Conservation (phyloP, 2,329 filamentous ascomycete species). For the Hypoxylon sp. region DNA sequence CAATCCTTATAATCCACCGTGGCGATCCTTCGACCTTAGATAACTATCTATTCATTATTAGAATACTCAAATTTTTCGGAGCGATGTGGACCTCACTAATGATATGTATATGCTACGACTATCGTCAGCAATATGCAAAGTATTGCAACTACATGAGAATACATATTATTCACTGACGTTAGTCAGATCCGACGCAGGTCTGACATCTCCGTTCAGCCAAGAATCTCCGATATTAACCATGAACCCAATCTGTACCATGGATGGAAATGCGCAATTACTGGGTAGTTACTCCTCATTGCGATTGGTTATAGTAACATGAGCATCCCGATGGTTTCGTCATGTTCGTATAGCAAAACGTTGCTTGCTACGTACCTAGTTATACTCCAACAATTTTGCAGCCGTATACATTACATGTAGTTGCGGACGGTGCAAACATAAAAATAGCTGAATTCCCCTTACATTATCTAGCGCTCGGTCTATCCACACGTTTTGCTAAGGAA, state of each 20-base stretch:
- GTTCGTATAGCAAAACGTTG: slow-evolving; percentile 1
- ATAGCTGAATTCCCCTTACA: neutral
- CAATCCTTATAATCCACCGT: neutral
- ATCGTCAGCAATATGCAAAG: slow-evolving; percentile 15
- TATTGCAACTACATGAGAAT: slow-evolving; percentile 21
- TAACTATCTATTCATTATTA: neutral
- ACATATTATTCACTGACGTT: slow-evolving; percentile 12
- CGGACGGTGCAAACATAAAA: neutral
- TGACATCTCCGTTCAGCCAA: slow-evolving; percentile 7
- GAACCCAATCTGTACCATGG: slow-evolving; percentile 10
- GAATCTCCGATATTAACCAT: slow-evolving; percentile 18
- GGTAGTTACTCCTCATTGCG: neutral
- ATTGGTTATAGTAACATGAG: slow-evolving; percentile 21
- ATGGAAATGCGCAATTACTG: neutral
- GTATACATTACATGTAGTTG: neutral
- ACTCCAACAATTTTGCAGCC: neutral
- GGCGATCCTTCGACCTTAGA: slow-evolving; percentile 4
- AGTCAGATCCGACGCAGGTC: slow-evolving; percentile 22
- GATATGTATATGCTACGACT: neutral
- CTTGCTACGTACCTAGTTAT: slow-evolving; percentile 2
- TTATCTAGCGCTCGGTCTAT: neutral
- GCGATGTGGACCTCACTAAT: neutral
- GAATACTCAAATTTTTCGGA: neutral
- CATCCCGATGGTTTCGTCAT: slow-evolving; percentile 23
- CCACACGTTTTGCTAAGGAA: neutral